Percentiles rank a stretch among this genome's conserved stretches.
Conservation (phyloP, 208 protist genomes). For the Acanthamoeba polyphaga region DNA sequence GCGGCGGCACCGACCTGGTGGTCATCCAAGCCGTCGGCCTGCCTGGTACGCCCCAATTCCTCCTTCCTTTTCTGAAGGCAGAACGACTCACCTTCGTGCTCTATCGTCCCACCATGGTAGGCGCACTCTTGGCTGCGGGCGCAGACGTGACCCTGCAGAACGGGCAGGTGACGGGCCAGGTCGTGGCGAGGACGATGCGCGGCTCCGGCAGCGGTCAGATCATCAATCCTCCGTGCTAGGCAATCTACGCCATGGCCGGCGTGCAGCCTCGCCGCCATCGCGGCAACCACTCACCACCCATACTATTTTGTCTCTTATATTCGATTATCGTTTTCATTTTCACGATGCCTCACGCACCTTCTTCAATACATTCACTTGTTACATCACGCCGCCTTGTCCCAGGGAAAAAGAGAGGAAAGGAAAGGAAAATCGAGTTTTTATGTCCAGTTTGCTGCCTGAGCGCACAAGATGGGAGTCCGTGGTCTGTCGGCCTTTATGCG, state of each 20-base stretch:
- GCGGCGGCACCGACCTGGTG: slow-evolving; percentile 31
- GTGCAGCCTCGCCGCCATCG: too few relatives aligned
- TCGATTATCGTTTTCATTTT: too few relatives aligned
- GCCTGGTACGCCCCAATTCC: background rate
- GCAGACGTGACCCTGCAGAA: slow-evolving; percentile 55
- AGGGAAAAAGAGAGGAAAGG: too few relatives aligned
- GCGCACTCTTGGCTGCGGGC: background rate
- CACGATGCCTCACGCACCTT: too few relatives aligned
- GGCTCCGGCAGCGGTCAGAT: slow-evolving; percentile 31
- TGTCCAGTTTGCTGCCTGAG: too few relatives aligned
- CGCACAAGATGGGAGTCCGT: background rate
- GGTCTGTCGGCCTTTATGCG: slow-evolving; percentile 16
- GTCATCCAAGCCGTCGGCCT: slow-evolving; percentile 11
- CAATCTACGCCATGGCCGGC: too few relatives aligned
- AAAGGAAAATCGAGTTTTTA: too few relatives aligned
- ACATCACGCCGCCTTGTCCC: too few relatives aligned
- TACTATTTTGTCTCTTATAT: too few relatives aligned
- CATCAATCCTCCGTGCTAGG: slow-evolving; percentile 39
- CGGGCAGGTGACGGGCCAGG: slow-evolving; percentile 1
- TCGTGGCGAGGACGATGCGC: slow-evolving; percentile 5
- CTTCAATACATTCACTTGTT: too few relatives aligned
- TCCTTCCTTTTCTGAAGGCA: background rate
- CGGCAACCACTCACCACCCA: too few relatives aligned
- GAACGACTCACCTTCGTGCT: background rate
- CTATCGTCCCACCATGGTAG: background rate